Percentiles rank a stretch among this genome's conserved stretches.
Evolutionary conservation across 2,329 filamentous ascomycete genomes (phyloP).

Genomic region (Botrytis tulipae): DNA sequence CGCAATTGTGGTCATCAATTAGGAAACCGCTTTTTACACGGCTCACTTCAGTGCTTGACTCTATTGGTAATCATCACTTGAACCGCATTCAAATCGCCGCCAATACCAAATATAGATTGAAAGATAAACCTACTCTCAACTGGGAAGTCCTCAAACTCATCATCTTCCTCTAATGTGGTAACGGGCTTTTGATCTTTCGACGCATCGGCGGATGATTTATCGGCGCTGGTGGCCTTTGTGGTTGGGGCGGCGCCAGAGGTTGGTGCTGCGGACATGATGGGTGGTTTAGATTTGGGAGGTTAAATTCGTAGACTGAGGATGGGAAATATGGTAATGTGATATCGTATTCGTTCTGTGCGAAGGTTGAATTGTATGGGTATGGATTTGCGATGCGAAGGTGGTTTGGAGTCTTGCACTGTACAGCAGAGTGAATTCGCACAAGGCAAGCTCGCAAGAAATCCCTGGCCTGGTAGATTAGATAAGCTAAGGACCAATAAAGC

Average conservation of each 20-base stretch:
- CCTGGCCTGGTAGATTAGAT: conserved; percentile 1
- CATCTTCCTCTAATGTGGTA: conserved; percentile 84
- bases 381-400: not conserved
- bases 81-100: conserved; percentile 5
- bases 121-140: conserved; percentile 69
- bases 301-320: not conserved
- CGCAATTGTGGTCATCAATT: not conserved
- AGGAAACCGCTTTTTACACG: not conserved
- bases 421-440: not conserved
- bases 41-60: not conserved
- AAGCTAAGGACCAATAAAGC: not conserved
- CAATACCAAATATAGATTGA: not conserved
- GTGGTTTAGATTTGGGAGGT: not conserved
- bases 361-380: not conserved
- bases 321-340: not conserved
- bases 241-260: conserved; percentile 32
- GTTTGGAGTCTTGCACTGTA: not conserved
- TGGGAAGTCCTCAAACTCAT: conserved; percentile 98
- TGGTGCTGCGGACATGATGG: conserved; percentile 38
- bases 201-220: conserved; percentile 36
- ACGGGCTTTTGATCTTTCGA: conserved; percentile 45
- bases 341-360: not conserved
- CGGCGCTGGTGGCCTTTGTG: conserved; percentile 29
- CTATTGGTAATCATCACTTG: not conserved
- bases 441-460: not conserved